Evolutionary conservation across 495 filamentous ascomycete species (phyloP).

Genomic region (Achaetomiella virescens): DNA sequence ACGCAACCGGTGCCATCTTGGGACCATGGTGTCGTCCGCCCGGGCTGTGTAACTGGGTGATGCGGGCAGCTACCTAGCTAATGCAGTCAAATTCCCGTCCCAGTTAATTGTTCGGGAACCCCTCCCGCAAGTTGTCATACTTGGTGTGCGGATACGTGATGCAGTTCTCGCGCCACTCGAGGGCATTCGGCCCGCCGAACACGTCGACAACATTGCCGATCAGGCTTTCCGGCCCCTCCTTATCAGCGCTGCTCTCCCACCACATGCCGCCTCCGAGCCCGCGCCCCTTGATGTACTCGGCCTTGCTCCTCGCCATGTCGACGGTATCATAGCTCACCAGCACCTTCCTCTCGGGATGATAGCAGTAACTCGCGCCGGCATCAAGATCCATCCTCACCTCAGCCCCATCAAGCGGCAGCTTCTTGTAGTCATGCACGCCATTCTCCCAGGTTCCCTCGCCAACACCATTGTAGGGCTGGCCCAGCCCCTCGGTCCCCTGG

Average conservation of each 20-base stretch:
- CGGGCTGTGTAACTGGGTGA: constrained; percentile 5
- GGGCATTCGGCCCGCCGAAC: constrained; percentile 42
- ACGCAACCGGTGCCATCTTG: constrained; percentile 8
- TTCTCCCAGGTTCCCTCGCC: constrained; percentile 80
- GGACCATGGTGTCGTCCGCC: background rate
- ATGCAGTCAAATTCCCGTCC: constrained; percentile 13
- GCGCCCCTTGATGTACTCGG: constrained; percentile 56
- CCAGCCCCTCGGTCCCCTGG: constrained; percentile 66
- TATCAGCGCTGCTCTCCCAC: constrained; percentile 91
- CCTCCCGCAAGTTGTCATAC: constrained; percentile 70
- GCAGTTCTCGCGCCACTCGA: constrained; percentile 63
- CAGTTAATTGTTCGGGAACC: constrained; percentile 42
- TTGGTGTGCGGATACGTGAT: constrained; percentile 66
- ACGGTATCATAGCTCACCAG: constrained; percentile 79
- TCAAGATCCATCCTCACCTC: constrained; percentile 46
- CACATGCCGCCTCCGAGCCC: constrained; percentile 86
- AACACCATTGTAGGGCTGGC: constrained; percentile 59
- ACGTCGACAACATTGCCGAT: constrained; percentile 62
- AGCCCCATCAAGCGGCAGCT: constrained; percentile 48
- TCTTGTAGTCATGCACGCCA: constrained; percentile 86
- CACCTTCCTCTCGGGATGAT: constrained; percentile 50
- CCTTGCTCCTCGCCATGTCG: constrained; percentile 60
- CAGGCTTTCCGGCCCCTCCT: constrained; percentile 57
- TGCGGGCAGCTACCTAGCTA: constrained; percentile 9
- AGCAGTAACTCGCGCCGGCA: constrained; percentile 66